phyloP scores from a whole-genome alignment of 2,329 filamentous ascomycete genomes.

The Alternaria angustiovoidea region DNA sequence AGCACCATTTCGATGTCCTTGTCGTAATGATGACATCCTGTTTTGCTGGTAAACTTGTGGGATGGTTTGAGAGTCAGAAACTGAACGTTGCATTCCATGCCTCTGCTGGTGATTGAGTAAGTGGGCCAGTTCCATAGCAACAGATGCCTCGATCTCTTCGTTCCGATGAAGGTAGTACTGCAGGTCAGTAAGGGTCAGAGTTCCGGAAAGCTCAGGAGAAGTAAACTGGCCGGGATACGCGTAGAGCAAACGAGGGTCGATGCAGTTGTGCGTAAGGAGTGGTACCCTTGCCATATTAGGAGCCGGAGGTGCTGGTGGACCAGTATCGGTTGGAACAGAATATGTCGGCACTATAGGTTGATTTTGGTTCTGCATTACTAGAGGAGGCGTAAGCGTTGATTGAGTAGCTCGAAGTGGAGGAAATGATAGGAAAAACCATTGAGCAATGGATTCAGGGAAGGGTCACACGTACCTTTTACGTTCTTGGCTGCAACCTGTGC shows the following conservation, averaged over 20 bases:
- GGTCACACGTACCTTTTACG: not conserved
- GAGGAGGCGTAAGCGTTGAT: not conserved
- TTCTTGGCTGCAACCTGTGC: not conserved
- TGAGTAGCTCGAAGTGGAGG: not conserved
- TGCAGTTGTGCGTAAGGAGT: not conserved
- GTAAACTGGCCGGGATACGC: conserved; percentile 19
- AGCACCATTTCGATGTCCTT: too few species aligned
- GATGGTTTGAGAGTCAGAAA: not conserved
- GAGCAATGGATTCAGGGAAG: not conserved
- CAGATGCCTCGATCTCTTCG: not conserved
- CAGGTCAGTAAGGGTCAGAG: conserved; percentile 11
- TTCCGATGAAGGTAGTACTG: conserved; percentile 17
- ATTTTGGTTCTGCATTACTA: not conserved
- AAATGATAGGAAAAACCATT: not conserved
- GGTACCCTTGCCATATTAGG: too few species aligned
- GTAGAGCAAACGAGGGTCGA: conserved; percentile 22
- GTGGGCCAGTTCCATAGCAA: not conserved
- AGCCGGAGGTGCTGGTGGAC: not conserved
- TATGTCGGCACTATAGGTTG: not conserved
- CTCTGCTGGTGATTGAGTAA: not conserved
- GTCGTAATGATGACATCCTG: too few species aligned
- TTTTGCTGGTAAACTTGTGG: not conserved
- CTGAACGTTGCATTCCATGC: not conserved
- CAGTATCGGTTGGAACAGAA: not conserved
- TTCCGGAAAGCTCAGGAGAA: not conserved